A percentile compares a stretch with the other conserved stretches of the same genome.
phyloP scores from a whole-genome alignment of 169 alveolate species.

The Perkinsus olseni region DNA sequence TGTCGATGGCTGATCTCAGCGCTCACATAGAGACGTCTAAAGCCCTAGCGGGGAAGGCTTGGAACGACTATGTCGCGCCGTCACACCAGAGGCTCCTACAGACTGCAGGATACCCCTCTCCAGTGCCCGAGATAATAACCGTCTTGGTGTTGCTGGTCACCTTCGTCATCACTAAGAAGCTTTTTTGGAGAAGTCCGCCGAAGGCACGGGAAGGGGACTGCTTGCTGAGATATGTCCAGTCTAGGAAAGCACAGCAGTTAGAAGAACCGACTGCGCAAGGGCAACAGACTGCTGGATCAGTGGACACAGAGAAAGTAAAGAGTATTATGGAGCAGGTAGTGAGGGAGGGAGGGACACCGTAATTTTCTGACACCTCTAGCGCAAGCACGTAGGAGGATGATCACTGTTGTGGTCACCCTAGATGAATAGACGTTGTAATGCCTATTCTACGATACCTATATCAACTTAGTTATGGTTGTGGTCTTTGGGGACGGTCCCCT shows the following conservation, averaged over 20 bases:
- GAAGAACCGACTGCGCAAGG: neutral
- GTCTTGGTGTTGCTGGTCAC: neutral
- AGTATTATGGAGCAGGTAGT: neutral
- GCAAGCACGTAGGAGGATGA: neutral
- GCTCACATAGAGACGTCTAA: neutral
- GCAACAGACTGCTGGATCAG: neutral
- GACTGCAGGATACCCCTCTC: neutral
- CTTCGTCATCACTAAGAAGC: neutral
- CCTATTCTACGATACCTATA: too few species aligned
- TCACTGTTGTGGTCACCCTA: neutral
- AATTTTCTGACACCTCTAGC: neutral
- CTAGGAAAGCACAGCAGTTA: neutral
- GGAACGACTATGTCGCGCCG: neutral
- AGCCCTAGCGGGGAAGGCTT: neutral
- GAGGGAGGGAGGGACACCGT: too few species aligned
- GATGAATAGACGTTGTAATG: too few species aligned
- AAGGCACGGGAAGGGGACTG: neutral
- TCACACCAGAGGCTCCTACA: neutral
- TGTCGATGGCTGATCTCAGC: neutral
- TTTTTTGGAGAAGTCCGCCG: neutral
- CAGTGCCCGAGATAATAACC: neutral
- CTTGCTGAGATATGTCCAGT: neutral
- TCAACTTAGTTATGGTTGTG: too few species aligned
- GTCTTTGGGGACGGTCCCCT: too few species aligned
- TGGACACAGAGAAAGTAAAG: neutral